Conservation (phyloP, 2,329 filamentous ascomycete genomes). For the Stromatinia cepivora region DNA sequence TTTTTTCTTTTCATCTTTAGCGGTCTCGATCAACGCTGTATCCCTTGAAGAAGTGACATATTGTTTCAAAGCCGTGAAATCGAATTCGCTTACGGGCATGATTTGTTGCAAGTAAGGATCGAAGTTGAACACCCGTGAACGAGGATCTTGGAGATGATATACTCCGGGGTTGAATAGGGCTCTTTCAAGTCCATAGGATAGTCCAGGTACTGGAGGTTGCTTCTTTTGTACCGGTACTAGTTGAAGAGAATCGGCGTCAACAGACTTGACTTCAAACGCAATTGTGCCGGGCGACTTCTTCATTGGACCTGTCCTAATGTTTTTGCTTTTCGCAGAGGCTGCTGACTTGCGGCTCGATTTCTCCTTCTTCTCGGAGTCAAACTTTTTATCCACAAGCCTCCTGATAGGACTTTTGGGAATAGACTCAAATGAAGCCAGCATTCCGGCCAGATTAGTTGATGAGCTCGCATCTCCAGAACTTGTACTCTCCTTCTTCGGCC, state of each 20-base stretch:
- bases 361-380: neutral
- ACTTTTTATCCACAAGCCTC: neutral
- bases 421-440: slow-evolving; percentile 20
- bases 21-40: slow-evolving; percentile 65
- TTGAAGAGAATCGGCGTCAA: slow-evolving; percentile 34
- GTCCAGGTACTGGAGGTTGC: slow-evolving; percentile 37
- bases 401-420: slow-evolving; percentile 4
- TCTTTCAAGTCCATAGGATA: slow-evolving; percentile 41
- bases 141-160: slow-evolving; percentile 85
- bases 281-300: slow-evolving; percentile 10
- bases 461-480: neutral
- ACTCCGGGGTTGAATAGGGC: slow-evolving; percentile 96
- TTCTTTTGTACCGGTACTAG: slow-evolving; percentile 36
- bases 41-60: slow-evolving; percentile 95
- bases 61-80: slow-evolving; percentile 80
- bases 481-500: neutral
- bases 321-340: neutral
- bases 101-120: slow-evolving; percentile 91
- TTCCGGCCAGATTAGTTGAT: slow-evolving; percentile 8
- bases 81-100: slow-evolving; percentile 91
- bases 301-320: slow-evolving; percentile 17
- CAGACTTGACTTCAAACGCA: slow-evolving; percentile 35
- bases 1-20: slow-evolving; percentile 66
- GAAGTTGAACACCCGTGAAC: slow-evolving; percentile 91
- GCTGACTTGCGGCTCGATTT: neutral